These are phyloP conservation scores for Lasiodiplodia hormozganensis DNA, from an alignment of 2,329 filamentous ascomycete species.

Conservation along the genomic window DNA sequence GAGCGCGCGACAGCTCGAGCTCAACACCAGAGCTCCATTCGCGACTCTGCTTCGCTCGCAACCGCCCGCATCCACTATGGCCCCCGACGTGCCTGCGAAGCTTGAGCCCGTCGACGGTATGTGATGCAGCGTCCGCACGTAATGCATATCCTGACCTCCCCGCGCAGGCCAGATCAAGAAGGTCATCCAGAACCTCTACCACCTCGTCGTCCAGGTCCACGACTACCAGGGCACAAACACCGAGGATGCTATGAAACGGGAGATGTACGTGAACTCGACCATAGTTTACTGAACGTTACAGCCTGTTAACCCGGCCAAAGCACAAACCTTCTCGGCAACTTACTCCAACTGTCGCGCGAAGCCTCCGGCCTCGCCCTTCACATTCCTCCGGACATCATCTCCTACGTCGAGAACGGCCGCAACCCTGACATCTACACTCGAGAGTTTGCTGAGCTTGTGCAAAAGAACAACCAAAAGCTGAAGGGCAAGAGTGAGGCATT, in stretches of 20 bases:
- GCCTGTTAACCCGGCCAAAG: slow-evolving; percentile 2
- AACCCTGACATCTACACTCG: slow-evolving; percentile 73
- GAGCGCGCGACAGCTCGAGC: slow-evolving; percentile 20
- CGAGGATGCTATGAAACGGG: slow-evolving; percentile 63
- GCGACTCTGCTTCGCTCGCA: slow-evolving; percentile 10
- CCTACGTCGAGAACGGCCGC: slow-evolving; percentile 67
- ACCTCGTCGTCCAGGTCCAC: slow-evolving; percentile 64
- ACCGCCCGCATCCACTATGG: slow-evolving; percentile 12
- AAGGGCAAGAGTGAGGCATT: slow-evolving; percentile 68
- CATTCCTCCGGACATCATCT: slow-evolving; percentile 67
- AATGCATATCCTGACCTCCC: background rate
- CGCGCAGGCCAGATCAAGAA: slow-evolving; percentile 61
- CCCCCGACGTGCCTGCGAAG: slow-evolving; percentile 10
- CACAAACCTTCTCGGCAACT: slow-evolving; percentile 56
- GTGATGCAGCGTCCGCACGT: slow-evolving; percentile 23
- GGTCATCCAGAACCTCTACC: slow-evolving; percentile 68
- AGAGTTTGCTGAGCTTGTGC: slow-evolving; percentile 69
- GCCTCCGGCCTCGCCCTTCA: slow-evolving; percentile 58
- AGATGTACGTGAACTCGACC: slow-evolving; percentile 55
- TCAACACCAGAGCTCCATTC: slow-evolving; percentile 25
- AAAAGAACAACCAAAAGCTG: slow-evolving; percentile 67
- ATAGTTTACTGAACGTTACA: background rate
- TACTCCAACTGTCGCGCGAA: slow-evolving; percentile 59
- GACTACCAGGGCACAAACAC: slow-evolving; percentile 65
- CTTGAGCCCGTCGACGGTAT: slow-evolving; percentile 39